Base-by-base conservation (phyloP, 2,329 filamentous ascomycete genomes). In the Curvularia sp. region DNA sequence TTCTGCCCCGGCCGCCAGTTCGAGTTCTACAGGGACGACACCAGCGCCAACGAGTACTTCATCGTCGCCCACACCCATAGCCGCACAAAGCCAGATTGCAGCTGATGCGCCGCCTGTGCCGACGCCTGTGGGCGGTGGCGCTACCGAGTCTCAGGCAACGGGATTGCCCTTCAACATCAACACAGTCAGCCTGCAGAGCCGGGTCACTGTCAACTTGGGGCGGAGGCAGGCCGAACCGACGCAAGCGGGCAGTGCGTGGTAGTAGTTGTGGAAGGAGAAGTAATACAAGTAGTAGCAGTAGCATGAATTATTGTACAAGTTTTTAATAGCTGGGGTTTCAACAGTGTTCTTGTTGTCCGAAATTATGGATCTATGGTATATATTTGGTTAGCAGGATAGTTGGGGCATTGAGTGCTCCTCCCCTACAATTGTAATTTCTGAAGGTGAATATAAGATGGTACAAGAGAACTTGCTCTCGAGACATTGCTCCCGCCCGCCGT, bases 121-220 rank as follows among this genome's bases (percentile, higher is more conserved):
- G 19, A 59, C 64, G 9, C 49, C 60, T 18, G 47, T 60, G n/a
- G 53, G 60, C 25, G 53, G 60, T 21, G 53, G 61, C n/a, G 32
- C 43, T 7, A 27, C 53, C 8, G 63, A 63, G 10, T 36, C 57
- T 23, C 49, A 60, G 21, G 50, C 65, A 28, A 68, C 67, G 21
- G 51, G 50, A 3, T 48, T 73, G 19, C 73, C 74, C 2, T 77
- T 78, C 36, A 69, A 78, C 47, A 73, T 78, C 55, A 69, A 67
- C 30, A 77, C 71, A 5, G 61, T 77, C 30, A 36, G 48, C 30
- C 60, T 78, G 61, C 71, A 76, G 60, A 74, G 69, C 41, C 67
- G 68, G 5, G 74, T 78, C 1, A 77, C 74, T 4, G 74, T 77
- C 8, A 72, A 72, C 25, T 41, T 78, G 38, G 73, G 74, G 5